Percentiles rank a stretch among this genome's conserved stretches.
These are phyloP conservation scores for Gyromitra esculenta DNA, from an alignment of 2,329 filamentous ascomycete species.

Conservation along the genomic window DNA sequence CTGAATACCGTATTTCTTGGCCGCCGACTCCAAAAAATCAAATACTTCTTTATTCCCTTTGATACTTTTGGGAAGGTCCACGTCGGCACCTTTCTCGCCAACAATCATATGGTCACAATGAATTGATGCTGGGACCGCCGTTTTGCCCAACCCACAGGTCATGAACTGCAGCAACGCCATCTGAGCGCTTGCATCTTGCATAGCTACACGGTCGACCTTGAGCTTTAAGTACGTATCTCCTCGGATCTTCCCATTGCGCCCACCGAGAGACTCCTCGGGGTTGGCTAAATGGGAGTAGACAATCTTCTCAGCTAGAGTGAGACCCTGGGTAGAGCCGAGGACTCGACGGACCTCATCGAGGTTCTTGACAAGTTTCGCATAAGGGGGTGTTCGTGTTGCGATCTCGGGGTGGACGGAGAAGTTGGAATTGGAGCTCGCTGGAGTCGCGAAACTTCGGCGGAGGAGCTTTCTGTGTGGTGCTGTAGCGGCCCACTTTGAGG, in stretches of 20 bases:
- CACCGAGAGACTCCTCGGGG: conserved; percentile 83
- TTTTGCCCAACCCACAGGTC: conserved; percentile 88
- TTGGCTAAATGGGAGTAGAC: conserved; percentile 94
- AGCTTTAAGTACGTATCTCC: conserved; percentile 93
- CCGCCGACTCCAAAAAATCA: conserved; percentile 92
- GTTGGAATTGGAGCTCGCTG: conserved; percentile 39
- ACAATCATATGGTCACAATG: conserved; percentile 99
- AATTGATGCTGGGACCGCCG: conserved; percentile 94
- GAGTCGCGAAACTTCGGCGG: conserved; percentile 36
- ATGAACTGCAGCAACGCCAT: conserved; percentile 99
- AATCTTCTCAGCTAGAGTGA: conserved; percentile 97
- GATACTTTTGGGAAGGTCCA: conserved; percentile 85
- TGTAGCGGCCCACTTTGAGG: conserved; percentile 21
- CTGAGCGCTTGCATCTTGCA: conserved; percentile 98
- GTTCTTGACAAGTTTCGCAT: conserved; percentile 80
- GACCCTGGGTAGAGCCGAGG: conserved; percentile 70
- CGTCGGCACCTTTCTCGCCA: conserved; percentile 86
- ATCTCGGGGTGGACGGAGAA: conserved; percentile 59
- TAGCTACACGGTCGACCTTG: conserved; percentile 95
- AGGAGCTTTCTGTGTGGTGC: conserved; percentile 10
- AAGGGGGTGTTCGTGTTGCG: conserved; percentile 75
- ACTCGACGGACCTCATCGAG: conserved; percentile 79
- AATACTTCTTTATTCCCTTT: conserved; percentile 96
- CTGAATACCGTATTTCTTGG: conserved; percentile 90
- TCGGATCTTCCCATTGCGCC: conserved; percentile 84